Conservation (phyloP, 2,329 filamentous ascomycete species). For the Neofusicoccum sp. region DNA sequence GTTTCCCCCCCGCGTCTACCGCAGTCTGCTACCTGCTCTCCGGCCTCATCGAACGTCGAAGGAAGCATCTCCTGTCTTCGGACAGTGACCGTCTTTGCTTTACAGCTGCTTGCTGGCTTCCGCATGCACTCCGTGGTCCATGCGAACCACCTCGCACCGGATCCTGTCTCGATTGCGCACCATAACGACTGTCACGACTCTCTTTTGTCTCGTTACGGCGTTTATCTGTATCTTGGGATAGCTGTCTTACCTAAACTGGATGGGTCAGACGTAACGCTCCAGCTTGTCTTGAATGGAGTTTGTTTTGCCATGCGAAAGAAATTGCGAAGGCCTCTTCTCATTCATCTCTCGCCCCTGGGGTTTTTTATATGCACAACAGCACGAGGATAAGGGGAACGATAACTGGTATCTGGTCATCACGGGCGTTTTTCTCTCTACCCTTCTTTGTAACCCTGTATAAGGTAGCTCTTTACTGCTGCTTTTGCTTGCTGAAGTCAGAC, state of each 20-base stretch:
- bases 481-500: neutral
- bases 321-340: neutral
- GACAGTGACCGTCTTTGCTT: slow-evolving; percentile 4
- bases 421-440: neutral
- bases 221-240: neutral
- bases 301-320: neutral
- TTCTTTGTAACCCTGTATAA: slow-evolving; percentile 4
- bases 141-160: neutral
- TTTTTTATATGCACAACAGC: neutral
- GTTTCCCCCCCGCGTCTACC: neutral
- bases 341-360: neutral
- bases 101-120: neutral
- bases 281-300: neutral
- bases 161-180: neutral
- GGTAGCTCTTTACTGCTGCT: neutral
- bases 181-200: neutral
- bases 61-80: neutral
- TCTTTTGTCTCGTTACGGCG: slow-evolving; percentile 2
- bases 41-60: neutral
- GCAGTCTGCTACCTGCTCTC: neutral
- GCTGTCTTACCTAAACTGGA: neutral
- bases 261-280: neutral
- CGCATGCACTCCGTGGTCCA: neutral
- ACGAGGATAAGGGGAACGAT: neutral
- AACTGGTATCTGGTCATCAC: neutral